Evolutionary conservation across 1,284 basidiomycete genomes (phyloP).

Genomic region (Exobasidium rhododendri): DNA sequence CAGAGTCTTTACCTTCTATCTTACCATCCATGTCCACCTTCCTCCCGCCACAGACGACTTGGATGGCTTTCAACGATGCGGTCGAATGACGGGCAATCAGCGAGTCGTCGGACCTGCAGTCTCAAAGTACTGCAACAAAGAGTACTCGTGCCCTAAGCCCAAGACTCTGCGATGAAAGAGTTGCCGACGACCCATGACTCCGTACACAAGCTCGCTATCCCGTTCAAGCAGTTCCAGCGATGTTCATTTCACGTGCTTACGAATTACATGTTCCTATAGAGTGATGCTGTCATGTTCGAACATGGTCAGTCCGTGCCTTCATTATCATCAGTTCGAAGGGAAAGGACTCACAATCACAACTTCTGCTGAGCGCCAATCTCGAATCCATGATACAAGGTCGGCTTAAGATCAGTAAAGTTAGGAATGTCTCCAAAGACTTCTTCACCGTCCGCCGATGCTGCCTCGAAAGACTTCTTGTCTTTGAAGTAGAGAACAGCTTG

Average conservation of each 20-base stretch:
- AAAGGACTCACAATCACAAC: not conserved
- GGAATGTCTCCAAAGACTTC: slow-evolving; percentile 8
- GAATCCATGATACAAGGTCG: not conserved
- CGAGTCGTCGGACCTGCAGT: not conserved
- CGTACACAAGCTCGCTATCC: too few species aligned
- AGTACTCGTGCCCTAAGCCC: not conserved
- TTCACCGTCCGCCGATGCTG: not conserved
- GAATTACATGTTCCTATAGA: not conserved
- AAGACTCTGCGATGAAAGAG: too few species aligned
- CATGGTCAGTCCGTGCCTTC: not conserved
- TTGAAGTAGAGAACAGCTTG: not conserved
- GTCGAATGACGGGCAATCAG: not conserved
- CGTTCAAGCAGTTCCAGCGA: too few species aligned
- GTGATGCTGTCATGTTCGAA: not conserved
- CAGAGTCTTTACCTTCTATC: not conserved
- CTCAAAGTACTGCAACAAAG: not conserved
- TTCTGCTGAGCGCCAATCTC: not conserved
- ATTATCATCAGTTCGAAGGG: not conserved
- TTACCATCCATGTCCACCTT: not conserved
- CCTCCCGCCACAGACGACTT: not conserved
- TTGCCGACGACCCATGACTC: too few species aligned
- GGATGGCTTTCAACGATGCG: slow-evolving; percentile 4
- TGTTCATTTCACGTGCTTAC: not conserved
- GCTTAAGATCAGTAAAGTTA: slow-evolving; percentile 1
- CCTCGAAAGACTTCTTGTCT: not conserved